Evolutionary conservation across 2,329 filamentous ascomycete species (phyloP), one percentile per base, ranked within the genome.

Genomic region (Botrytis galanthina): DNA sequence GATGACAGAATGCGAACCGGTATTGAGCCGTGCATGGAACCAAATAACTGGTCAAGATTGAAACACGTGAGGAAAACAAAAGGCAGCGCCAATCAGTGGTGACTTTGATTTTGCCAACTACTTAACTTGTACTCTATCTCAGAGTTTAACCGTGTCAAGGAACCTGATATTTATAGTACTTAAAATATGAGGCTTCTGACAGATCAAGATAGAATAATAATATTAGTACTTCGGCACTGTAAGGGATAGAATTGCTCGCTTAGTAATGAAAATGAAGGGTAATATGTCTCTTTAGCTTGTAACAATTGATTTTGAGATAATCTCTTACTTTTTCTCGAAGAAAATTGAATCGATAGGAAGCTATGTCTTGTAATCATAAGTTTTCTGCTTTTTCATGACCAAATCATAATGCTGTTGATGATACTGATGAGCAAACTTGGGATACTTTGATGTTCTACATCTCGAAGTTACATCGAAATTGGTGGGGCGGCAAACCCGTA

Each of bases 351-450:
- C 16, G 42, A 44, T 44, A 44, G 16, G 42, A 44, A 44, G 42
- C 42, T 26, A n/a, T 22, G 3, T 32, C 29, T 16, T 32, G 16
- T 1, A 42, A 22, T 3, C 1, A 39, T 32, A 57, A 22, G 3
- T 3, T 4, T 12, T 14, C 14, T 0, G 12, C 6, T 14, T 14
- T 0, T 22, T 1, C 1, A 32, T 1, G 6, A 42, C 9, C 14
- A 57, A 39, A 22, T 1, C 4, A 9, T 7, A 14, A 18, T n/a
- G 10, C 4, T 18, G 26, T 29, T 29, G 35, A 42, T 29, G 10
- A 22, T 22, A 57, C 32, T 3, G 5, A 39, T 35, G 39, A 68
- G 48, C 32, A 35, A 57, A 57, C 1, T 39, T 54, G 32, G 54
- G 46, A 39, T 8, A 12, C 22, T 18, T 54, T 29, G 46, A 54